Base-by-base conservation (phyloP, 176 grass and related monocot species). In the Paspalum notatum region DNA sequence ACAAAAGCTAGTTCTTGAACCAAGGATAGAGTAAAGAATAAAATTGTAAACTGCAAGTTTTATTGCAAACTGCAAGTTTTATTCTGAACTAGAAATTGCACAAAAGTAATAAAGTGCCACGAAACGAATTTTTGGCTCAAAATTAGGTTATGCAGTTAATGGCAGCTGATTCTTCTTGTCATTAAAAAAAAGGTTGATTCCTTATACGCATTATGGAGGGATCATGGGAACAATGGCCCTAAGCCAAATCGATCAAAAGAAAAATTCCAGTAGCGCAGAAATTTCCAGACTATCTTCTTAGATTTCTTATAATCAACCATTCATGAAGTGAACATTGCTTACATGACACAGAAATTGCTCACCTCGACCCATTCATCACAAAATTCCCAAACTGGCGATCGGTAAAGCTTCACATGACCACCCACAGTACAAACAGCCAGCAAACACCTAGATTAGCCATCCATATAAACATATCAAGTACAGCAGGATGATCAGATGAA, bases 301-400 rank as follows among this genome's bases (percentile, higher is more conserved):
- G 20, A 15, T 60, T 32, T 17, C 27, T 38, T 48, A 53, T 18
- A 64, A 63, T 61, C 56, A 79, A 80, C 8, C 37, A 62, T 61
- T 58, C 32, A 63, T 55, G 66, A 64, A 52, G 84, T 76, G 21
- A 74, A 83, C 12, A 39, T 47, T 45, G 32, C 40, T 48, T 9
- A 42, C 27, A 76, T 56, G 78, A 9, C 65, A 16, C 14, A 22
- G 12, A 75, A 55, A 49, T 54, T 61, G 38, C 68, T 57, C 85
- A 97, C 94, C 83, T 94, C 73, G 83, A 94, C 60, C 91, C 95
- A 97, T 77, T 92, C 90, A 90, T 89, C 88, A 83, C 43, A 59
- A 68, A 89, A 85, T 85, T 92, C 95, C 86, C 58, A 88, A 85
- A 85, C 58, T 52, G 95, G 95, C 44, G 90, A 69, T 0, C 90